Percentiles rank a stretch among this genome's conserved stretches.
Evolutionary conservation across 148 eudicot species (phyloP).

Genomic region (Amaranthus cruentus): DNA sequence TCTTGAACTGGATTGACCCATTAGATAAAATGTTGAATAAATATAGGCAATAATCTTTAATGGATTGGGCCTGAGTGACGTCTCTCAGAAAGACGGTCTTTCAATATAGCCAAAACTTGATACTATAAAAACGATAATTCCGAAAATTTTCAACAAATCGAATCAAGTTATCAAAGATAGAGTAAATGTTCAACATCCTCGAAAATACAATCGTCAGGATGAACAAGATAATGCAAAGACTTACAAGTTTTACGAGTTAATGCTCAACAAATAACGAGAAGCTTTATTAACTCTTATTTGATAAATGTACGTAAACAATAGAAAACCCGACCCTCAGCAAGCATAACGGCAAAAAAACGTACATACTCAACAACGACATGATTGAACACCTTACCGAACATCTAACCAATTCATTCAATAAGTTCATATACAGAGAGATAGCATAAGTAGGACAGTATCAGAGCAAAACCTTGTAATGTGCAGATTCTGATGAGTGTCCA

Average conservation of each 20-base stretch:
- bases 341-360: background rate
- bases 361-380: background rate
- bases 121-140: too few relatives aligned
- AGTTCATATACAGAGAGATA: background rate
- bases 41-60: too few relatives aligned
- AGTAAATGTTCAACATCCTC: too few relatives aligned
- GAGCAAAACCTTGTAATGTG: background rate
- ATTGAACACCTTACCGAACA: slow-evolving; percentile 1
- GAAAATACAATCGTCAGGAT: background rate
- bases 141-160: too few relatives aligned
- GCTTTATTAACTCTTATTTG: slow-evolving; percentile 3
- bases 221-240: background rate
- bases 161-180: too few relatives aligned
- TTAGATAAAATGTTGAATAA: too few relatives aligned
- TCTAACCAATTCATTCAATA: slow-evolving; percentile 1
- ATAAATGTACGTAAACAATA: slow-evolving; percentile 4
- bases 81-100: too few relatives aligned
- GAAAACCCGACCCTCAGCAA: background rate
- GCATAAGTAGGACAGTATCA: background rate
- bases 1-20: too few relatives aligned
- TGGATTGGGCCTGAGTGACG: too few relatives aligned
- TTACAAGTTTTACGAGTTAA: too few relatives aligned
- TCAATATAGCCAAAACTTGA: too few relatives aligned
- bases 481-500: background rate
- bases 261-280: background rate